phyloP scores from a whole-genome alignment of 768 basidiomycete species.

The Suillus americanus region DNA sequence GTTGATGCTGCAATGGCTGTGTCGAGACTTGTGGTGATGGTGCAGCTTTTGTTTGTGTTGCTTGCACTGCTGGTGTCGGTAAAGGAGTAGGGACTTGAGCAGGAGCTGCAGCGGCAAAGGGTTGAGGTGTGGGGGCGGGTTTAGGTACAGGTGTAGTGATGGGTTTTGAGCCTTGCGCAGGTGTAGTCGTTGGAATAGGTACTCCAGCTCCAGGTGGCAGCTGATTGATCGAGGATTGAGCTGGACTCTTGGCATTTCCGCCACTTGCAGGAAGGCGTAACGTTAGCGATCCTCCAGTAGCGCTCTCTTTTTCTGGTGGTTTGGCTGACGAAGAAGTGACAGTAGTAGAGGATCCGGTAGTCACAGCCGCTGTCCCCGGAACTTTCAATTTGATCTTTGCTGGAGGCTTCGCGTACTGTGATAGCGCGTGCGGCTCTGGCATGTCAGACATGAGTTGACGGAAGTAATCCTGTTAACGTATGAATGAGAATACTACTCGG shows the following conservation, averaged over 20 bases:
- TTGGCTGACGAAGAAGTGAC: constrained; percentile 11
- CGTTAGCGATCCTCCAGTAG: constrained; percentile 18
- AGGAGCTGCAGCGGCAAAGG: constrained; percentile 15
- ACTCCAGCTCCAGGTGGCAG: constrained; percentile 13
- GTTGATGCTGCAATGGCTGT: constrained; percentile 34
- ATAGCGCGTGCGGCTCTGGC: constrained; percentile 62
- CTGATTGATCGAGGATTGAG: constrained; percentile 23
- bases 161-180: constrained; percentile 23
- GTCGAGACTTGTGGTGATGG: constrained; percentile 34
- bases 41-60: constrained; percentile 9
- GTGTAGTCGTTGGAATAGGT: constrained; percentile 15
- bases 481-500: constrained; percentile 12
- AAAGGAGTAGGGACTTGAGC: constrained; percentile 20
- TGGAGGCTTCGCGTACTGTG: constrained; percentile 56
- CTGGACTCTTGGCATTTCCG: constrained; percentile 19
- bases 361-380: constrained; percentile 36
- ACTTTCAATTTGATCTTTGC: constrained; percentile 76
- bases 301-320: constrained; percentile 12
- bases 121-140: constrained; percentile 26
- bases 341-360: constrained; percentile 7
- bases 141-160: constrained; percentile 16
- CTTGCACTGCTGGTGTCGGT: constrained; percentile 14
- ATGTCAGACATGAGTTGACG: constrained; percentile 76
- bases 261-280: constrained; percentile 23
- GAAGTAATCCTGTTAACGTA: constrained; percentile 59